phyloP scores from a whole-genome alignment of 140 eudicot genomes.

The Ambrosia hybrid region DNA sequence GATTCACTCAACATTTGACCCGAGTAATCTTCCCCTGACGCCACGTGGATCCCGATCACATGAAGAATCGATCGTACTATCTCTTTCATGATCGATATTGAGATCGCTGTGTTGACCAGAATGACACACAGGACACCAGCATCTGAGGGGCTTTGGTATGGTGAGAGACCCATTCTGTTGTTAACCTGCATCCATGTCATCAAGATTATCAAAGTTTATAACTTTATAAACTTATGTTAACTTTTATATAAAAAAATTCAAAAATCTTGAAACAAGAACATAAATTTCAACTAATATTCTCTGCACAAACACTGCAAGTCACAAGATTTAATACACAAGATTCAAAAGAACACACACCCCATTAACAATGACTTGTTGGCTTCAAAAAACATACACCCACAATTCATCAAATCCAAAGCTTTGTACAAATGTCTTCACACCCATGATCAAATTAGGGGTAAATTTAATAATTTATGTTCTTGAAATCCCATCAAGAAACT shows the following conservation, averaged over 20 bases:
- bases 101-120: slow-evolving; percentile 73
- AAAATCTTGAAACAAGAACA: slow-evolving; percentile 17
- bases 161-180: slow-evolving; percentile 70
- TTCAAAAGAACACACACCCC: slow-evolving; percentile 2
- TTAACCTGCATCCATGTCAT: slow-evolving; percentile 22
- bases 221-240: background rate
- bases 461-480: background rate
- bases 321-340: slow-evolving; percentile 10
- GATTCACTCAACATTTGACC: slow-evolving; percentile 41
- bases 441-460: slow-evolving; percentile 15
- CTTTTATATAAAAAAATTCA: background rate
- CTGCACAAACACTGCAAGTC: background rate
- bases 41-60: slow-evolving; percentile 58
- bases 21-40: slow-evolving; percentile 62
- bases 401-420: slow-evolving; percentile 9
- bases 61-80: slow-evolving; percentile 60
- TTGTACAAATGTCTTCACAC: background rate
- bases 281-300: background rate
- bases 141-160: slow-evolving; percentile 68
- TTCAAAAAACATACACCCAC: slow-evolving; percentile 13
- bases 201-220: slow-evolving; percentile 18
- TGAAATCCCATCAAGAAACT: slow-evolving; percentile 5
- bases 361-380: slow-evolving; percentile 6
- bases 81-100: slow-evolving; percentile 60
- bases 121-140: slow-evolving; percentile 78